Evolutionary conservation across 2,329 filamentous ascomycete genomes (phyloP), one percentile per base, ranked within the genome.

Genomic region (Metarhizium anisopliae): DNA sequence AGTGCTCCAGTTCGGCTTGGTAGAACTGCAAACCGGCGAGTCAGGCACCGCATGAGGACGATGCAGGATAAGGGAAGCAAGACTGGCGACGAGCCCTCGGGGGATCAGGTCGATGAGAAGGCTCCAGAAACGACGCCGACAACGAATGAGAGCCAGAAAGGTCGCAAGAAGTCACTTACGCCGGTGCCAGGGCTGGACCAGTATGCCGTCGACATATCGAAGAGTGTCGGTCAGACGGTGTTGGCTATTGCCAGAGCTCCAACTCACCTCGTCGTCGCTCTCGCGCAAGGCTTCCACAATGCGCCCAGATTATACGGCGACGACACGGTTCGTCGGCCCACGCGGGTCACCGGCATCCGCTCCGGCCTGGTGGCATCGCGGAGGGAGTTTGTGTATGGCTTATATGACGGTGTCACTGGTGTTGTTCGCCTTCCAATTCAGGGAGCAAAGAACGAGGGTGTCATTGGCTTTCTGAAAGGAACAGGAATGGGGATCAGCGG

Each of bases 261-360:
- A 0, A 79, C 86, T 60, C 78, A 85, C 61, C 66, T 87, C 2
- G 76, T 79, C 0, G 69, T 87, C 45, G 82, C 83, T 0, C 65
- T 88, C 2, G 82, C 83, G 1, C 84, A 87, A 64, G 85, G 85
- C 1, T 87, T 88, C 59, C 85, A 88, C 66, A 89, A 89, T 60
- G 84, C 83, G 0, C 85, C 85, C 1, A 78, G 84, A 2, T 74
- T 89, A 0, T 89, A 89, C 61, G 85, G 85, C 14, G 86, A 89
- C 62, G 78, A 82, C 51, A 88, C 85, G 1, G 86, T 89, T 2
- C 78, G 86, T 3, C 77, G 78, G 2, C 82, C 83, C 1, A 77
- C 77, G 1, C 77, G 83, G 7, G 80, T 89, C 47, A 87, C 83
- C 1, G 86, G 84, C 2, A 77, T 88, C 56, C 74, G 77, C 52